A percentile compares a stretch with the other conserved stretches of the same genome.
phyloP scores from a whole-genome alignment of 2,329 filamentous ascomycete genomes.

The Ceratocystis papillata region DNA sequence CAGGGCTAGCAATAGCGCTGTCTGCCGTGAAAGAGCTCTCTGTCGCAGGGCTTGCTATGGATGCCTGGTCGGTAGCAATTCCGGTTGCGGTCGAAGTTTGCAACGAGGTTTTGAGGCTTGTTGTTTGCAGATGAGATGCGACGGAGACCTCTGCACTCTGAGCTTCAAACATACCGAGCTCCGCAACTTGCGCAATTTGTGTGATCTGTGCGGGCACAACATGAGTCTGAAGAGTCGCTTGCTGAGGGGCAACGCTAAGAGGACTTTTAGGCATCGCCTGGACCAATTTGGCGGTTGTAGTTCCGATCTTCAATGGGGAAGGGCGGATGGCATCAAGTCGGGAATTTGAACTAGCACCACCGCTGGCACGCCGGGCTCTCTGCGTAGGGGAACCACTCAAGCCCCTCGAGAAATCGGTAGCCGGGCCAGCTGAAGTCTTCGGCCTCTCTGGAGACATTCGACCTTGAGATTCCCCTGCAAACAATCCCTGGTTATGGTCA shows the following conservation, averaged over 20 bases:
- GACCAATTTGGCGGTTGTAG: conserved; percentile 1
- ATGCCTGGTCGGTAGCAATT: background rate
- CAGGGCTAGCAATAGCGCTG: conserved; percentile 1
- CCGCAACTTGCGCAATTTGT: background rate
- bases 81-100: background rate
- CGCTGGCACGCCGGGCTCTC: background rate
- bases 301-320: conserved; percentile 15
- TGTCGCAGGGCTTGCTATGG: background rate
- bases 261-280: conserved; percentile 21
- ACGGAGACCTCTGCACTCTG: background rate
- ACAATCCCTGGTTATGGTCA: background rate
- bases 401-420: background rate
- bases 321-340: conserved; percentile 20
- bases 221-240: conserved; percentile 15
- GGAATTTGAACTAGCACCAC: conserved; percentile 7
- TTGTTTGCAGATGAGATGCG: background rate
- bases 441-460: conserved; percentile 18
- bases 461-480: background rate
- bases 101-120: background rate
- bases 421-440: conserved; percentile 19
- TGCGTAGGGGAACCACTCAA: background rate
- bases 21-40: background rate
- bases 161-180: background rate
- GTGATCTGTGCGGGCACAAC: conserved; percentile 5
- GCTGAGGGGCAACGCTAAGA: conserved; percentile 15